phyloP scores from a whole-genome alignment of 352 stramenopile species.

The Phytophthora constricta region DNA sequence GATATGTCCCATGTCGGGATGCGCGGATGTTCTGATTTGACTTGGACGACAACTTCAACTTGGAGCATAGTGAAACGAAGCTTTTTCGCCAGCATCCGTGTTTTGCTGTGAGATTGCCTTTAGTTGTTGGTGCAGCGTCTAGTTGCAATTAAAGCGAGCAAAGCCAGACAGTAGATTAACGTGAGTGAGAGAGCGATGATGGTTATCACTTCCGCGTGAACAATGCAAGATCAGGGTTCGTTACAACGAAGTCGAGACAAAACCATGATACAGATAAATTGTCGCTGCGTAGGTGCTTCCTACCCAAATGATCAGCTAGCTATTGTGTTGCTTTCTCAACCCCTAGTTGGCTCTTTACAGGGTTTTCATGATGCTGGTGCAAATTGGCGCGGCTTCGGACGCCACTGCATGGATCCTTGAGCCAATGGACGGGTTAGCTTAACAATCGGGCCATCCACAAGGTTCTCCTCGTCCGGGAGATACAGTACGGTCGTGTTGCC shows the following conservation, averaged over 20 bases:
- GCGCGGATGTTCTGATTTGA: too few relatives aligned
- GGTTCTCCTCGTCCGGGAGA: constrained; percentile 58
- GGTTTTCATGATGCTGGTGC: constrained; percentile 32
- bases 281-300: constrained; percentile 2
- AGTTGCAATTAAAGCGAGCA: too few relatives aligned
- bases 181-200: too few relatives aligned
- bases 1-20: too few relatives aligned
- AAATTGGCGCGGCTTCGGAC: constrained; percentile 76
- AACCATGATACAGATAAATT: constrained; percentile 27
- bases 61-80: not conserved
- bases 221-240: too few relatives aligned
- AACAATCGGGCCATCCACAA: constrained; percentile 64
- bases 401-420: constrained; percentile 68
- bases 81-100: too few relatives aligned
- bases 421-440: constrained; percentile 66
- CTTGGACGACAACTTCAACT: not conserved
- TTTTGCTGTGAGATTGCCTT: too few relatives aligned
- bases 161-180: too few relatives aligned
- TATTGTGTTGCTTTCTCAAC: constrained; percentile 5
- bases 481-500: constrained; percentile 78
- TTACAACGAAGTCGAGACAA: too few relatives aligned
- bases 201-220: too few relatives aligned
- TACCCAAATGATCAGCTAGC: not conserved
- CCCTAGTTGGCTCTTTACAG: not conserved
- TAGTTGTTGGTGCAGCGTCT: too few relatives aligned